phyloP scores from a whole-genome alignment of 2,329 filamentous ascomycete species.

The Chalaropsis ovoidea region DNA sequence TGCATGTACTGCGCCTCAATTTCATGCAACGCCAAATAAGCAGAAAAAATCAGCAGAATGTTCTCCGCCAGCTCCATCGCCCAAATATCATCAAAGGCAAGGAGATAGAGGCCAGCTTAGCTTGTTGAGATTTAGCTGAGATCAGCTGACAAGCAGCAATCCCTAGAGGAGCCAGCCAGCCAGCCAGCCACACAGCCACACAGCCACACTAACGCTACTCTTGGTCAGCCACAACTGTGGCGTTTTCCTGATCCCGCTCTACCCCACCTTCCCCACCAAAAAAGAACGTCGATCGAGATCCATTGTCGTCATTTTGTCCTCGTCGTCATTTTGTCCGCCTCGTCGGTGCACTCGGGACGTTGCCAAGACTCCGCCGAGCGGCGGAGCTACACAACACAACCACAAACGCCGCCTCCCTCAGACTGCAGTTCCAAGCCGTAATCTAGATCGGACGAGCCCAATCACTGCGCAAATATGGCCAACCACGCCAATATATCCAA shows the following conservation, averaged over 20 bases:
- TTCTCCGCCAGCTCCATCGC: not conserved
- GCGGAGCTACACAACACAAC: not conserved
- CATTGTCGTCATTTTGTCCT: not conserved
- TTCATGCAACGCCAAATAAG: not conserved
- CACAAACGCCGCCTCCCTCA: not conserved
- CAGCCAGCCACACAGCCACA: not conserved
- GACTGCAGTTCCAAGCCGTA: not conserved
- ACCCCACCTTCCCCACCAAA: not conserved
- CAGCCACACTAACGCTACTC: no score
- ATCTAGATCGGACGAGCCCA: not conserved
- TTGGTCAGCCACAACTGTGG: not conserved
- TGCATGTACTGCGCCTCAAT: constrained; percentile 16
- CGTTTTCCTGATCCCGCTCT: not conserved
- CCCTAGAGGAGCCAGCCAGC: not conserved
- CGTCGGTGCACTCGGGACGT: not conserved
- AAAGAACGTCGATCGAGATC: not conserved
- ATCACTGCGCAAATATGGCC: no score
- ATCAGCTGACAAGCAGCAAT: constrained; percentile 5
- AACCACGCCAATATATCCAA: not conserved
- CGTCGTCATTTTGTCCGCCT: not conserved
- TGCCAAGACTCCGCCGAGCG: constrained; percentile 2
- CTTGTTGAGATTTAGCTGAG: not conserved
- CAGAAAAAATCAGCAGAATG: not conserved
- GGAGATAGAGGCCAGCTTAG: not conserved
- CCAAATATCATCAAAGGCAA: no score